These are phyloP conservation scores for Xanthoconium stramineum DNA, from an alignment of 768 basidiomycete genomes.

Conservation along the genomic window DNA sequence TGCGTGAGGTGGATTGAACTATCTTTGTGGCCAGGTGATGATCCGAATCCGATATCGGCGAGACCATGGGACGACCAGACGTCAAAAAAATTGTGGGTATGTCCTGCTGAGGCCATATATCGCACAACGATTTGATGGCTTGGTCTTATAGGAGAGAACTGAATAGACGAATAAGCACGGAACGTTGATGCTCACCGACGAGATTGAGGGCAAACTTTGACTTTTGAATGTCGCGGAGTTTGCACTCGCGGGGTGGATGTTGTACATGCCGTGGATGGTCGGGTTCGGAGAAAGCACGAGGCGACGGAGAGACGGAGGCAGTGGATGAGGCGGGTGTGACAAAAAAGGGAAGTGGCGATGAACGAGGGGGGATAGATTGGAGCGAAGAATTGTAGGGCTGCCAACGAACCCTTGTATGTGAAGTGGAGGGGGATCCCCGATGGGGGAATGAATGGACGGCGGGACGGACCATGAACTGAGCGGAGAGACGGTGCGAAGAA, in stretches of 20 bases:
- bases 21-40: constrained; percentile 2
- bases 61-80: constrained; percentile 29
- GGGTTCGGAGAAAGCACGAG: constrained; percentile 36
- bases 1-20: constrained; percentile 19
- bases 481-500: background rate
- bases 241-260: constrained; percentile 34
- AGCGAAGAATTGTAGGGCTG: constrained; percentile 65
- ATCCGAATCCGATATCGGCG: constrained; percentile 11
- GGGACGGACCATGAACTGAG: constrained; percentile 32
- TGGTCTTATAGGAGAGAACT: constrained; percentile 50
- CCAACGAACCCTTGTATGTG: constrained; percentile 73
- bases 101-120: constrained; percentile 78
- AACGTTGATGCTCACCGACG: constrained; percentile 54
- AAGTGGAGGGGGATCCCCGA: constrained; percentile 60
- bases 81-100: constrained; percentile 59
- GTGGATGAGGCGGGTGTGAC: constrained; percentile 59
- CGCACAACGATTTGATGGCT: constrained; percentile 71
- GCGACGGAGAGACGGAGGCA: constrained; percentile 43
- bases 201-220: constrained; percentile 62
- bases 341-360: constrained; percentile 41
- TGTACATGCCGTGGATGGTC: constrained; percentile 30
- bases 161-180: constrained; percentile 6
- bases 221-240: constrained; percentile 50
- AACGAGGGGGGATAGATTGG: constrained; percentile 34
- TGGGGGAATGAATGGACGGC: constrained; percentile 58